These are phyloP conservation scores for Boletus barrowsii DNA, from an alignment of 768 basidiomycete genomes.

Conservation along the genomic window DNA sequence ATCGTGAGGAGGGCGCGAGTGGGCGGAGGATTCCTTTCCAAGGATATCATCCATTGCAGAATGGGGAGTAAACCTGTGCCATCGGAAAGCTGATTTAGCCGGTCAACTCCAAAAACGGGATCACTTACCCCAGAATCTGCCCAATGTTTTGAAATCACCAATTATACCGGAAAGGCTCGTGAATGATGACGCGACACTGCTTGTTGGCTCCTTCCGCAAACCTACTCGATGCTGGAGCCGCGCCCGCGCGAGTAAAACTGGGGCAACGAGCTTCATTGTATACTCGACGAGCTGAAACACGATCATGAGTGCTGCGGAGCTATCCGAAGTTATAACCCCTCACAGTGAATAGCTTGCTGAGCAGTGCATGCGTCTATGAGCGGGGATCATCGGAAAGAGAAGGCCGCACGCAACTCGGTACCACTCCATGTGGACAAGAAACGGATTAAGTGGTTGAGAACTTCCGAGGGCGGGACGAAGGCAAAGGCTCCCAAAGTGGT, in stretches of 20 bases:
- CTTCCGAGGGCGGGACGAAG: constrained; percentile 55
- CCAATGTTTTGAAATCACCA: constrained; percentile 67
- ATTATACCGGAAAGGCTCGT: constrained; percentile 54
- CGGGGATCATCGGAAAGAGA: constrained; percentile 2
- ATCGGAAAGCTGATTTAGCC: neutral
- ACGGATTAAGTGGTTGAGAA: constrained; percentile 68
- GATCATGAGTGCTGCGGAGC: neutral
- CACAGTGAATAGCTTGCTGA: constrained; percentile 77
- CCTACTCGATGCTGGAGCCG: constrained; percentile 66
- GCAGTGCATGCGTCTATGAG: constrained; percentile 8
- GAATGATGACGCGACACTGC: constrained; percentile 50
- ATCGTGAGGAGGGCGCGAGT: constrained; percentile 70
- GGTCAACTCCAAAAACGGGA: neutral
- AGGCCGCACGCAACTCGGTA: constrained; percentile 64
- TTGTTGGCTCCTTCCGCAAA: constrained; percentile 49
- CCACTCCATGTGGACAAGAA: constrained; percentile 84
- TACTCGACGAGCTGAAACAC: constrained; percentile 65
- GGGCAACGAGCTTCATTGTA: constrained; percentile 64
- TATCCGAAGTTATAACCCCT: neutral
- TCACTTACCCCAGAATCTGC: constrained; percentile 76
- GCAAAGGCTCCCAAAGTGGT: constrained; percentile 61
- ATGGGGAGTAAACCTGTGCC: constrained; percentile 69
- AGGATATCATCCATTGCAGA: constrained; percentile 72
- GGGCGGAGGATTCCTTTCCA: constrained; percentile 70
- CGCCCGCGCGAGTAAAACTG: constrained; percentile 64